Percentiles rank a stretch among this genome's conserved stretches.
phyloP scores from a whole-genome alignment of 2,329 filamentous ascomycete species.

The Diaporthe capsici region DNA sequence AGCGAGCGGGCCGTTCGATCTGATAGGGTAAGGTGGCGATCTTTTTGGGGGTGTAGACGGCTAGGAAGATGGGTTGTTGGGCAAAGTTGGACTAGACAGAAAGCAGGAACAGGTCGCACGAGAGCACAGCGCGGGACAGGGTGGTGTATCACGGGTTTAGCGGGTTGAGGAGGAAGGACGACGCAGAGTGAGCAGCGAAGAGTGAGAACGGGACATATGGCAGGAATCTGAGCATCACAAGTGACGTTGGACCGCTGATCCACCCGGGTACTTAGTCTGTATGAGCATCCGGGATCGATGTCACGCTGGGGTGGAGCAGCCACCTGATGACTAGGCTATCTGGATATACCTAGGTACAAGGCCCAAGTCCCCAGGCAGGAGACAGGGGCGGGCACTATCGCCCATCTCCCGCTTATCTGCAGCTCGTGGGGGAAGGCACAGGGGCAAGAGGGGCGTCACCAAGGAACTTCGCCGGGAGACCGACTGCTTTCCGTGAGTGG shows the following conservation, averaged over 20 bases:
- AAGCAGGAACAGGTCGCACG: slow-evolving; percentile 24
- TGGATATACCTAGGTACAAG: slow-evolving; percentile 8
- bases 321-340: slow-evolving; percentile 9
- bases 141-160: slow-evolving; percentile 22
- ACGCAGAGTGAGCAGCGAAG: neutral
- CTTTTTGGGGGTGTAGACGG: neutral
- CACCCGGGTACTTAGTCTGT: slow-evolving; percentile 6
- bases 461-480: neutral
- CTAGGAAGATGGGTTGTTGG: neutral
- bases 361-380: neutral
- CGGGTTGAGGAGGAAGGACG: neutral
- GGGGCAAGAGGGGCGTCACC: neutral
- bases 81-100: slow-evolving; percentile 20
- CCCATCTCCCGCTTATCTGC: slow-evolving; percentile 31
- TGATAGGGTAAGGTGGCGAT: slow-evolving; percentile 28
- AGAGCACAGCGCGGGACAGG: slow-evolving; percentile 29
- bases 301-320: slow-evolving; percentile 28
- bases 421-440: neutral
- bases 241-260: slow-evolving; percentile 34
- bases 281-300: slow-evolving; percentile 9
- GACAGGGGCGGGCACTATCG: slow-evolving; percentile 25
- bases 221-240: slow-evolving; percentile 30
- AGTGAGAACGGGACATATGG: slow-evolving; percentile 10
- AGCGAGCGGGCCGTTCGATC: slow-evolving; percentile 17
- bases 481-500: neutral